phyloP scores from a whole-genome alignment of 2,329 filamentous ascomycete species.

The Beauveria australis region DNA sequence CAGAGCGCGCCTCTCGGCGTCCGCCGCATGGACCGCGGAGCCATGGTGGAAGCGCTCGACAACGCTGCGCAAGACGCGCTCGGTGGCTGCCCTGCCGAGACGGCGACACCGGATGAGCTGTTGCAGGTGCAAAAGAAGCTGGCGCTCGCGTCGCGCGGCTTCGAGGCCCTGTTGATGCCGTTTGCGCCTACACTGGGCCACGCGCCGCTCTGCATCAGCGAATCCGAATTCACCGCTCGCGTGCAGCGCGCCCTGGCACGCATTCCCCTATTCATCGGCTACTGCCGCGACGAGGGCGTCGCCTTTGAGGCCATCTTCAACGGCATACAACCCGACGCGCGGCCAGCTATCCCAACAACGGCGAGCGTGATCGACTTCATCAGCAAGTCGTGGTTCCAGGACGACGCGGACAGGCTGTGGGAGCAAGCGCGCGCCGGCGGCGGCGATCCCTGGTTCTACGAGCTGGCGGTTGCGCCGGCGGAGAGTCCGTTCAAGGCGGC shows the following conservation, averaged over 20 bases:
- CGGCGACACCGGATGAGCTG: neutral
- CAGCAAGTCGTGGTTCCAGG: neutral
- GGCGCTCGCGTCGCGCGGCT: neutral
- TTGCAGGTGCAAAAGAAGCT: slow-evolving; percentile 10
- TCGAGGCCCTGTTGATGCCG: neutral
- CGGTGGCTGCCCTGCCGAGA: neutral
- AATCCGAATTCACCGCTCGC: neutral
- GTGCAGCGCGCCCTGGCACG: neutral
- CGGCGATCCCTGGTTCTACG: slow-evolving; percentile 11
- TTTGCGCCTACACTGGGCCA: slow-evolving; percentile 11
- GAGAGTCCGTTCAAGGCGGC: slow-evolving; percentile 9
- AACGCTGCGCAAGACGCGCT: neutral
- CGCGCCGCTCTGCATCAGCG: slow-evolving; percentile 4
- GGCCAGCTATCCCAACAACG: neutral
- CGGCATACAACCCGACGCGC: neutral
- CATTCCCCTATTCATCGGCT: slow-evolving; percentile 7
- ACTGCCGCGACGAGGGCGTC: slow-evolving; percentile 8
- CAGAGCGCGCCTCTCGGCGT: slow-evolving; percentile 14
- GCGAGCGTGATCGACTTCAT: neutral
- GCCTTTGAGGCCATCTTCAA: slow-evolving; percentile 2
- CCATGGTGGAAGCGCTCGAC: slow-evolving; percentile 8
- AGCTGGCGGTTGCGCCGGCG: slow-evolving; percentile 7
- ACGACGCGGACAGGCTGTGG: neutral
- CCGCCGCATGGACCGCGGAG: neutral
- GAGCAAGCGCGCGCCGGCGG: neutral